These are phyloP conservation scores for Ascocoryne sarcoides DNA, from an alignment of 2,329 filamentous ascomycete genomes.

Conservation along the genomic window DNA sequence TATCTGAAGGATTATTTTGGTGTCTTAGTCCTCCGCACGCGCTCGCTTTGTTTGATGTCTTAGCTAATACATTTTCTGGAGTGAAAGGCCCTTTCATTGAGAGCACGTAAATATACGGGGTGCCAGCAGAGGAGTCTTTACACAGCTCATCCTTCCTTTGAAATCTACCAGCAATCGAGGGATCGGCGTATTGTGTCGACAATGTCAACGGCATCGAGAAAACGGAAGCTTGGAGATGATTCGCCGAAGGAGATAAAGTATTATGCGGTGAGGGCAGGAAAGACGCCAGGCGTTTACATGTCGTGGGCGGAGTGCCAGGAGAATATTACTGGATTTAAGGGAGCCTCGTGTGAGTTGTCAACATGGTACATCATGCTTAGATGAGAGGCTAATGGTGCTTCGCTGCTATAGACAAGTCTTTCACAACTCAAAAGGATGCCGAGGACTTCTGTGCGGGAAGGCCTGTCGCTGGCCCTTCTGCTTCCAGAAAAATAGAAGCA, in stretches of 20 bases:
- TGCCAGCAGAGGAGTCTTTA: too few species aligned
- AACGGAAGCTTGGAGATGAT: conserved; percentile 20
- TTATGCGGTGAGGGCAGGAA: conserved; percentile 53
- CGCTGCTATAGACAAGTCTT: conserved; percentile 63
- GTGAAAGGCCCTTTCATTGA: too few species aligned
- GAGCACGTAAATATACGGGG: too few species aligned
- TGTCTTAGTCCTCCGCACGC: too few species aligned
- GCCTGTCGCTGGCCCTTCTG: conserved; percentile 31
- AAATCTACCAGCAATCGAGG: too few species aligned
- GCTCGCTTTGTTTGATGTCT: too few species aligned
- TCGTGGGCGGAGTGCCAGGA: conserved; percentile 52
- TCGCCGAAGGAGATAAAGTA: conserved; percentile 45
- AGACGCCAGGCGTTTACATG: conserved; percentile 51
- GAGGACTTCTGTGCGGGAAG: conserved; percentile 64
- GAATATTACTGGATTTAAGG: conserved; percentile 52
- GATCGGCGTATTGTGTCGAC: too few species aligned
- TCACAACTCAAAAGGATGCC: conserved; percentile 65
- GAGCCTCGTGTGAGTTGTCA: conserved; percentile 55
- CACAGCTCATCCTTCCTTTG: too few species aligned
- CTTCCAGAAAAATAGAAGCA: conserved; percentile 12
- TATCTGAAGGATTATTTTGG: too few species aligned
- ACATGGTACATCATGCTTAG: not conserved
- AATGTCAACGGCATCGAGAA: conserved; percentile 21
- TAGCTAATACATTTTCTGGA: not conserved
- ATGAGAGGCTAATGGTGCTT: not conserved